Evolutionary conservation across 192 early-diverging fungal species (phyloP), one percentile per base, ranked within the genome.

Genomic region (Coemansia sp.): DNA sequence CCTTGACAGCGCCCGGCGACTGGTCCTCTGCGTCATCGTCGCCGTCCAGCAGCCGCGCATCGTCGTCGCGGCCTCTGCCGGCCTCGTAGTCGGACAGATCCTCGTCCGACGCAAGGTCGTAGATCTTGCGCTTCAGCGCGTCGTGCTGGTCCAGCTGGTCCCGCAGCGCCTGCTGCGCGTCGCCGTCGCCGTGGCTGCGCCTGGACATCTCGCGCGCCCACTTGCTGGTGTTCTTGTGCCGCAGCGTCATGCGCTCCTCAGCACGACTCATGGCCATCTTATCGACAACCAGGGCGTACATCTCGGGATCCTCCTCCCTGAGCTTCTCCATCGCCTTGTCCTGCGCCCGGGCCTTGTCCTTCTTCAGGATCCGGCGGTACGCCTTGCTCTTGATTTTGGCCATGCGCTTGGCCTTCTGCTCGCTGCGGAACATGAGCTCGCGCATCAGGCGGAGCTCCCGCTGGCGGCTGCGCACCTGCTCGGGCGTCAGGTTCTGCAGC

Each of bases 381-480:
- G 93, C 80, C 82, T 98, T 98, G 85, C 93, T 95, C 85, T 99
- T 99, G 77, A 99, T 99, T 83, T 99, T 99, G 57, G 93, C 91
- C 43, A 93, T 85, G 54, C 94, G 89, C 77, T 95, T 97, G 56
- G 90, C 88, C 65, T 95, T 95, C 44, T 90, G 86, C 74, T 99
- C 96, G 50, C 93, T 87, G 40, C 94, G 93, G 85, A 96, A 97
- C 90, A 96, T 88, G 52, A 98, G 82, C 44, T 94, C 92, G 21
- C 96, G 90, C 94, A 97, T 94, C 84, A 90, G 87, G 19, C 89
- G 91, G 42, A 97, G 84, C 59, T 99, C 93, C 0, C 85, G 80
- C 39, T 91, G 89, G 12, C 93, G 87, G 40, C 72, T 85, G 39
- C 85, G 81, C 9, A 96, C 87, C 71, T 99, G 93, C 63, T 96